Base-by-base conservation (phyloP, 805 yeast genomes). In the Yamadazyma paraphyllophila region DNA sequence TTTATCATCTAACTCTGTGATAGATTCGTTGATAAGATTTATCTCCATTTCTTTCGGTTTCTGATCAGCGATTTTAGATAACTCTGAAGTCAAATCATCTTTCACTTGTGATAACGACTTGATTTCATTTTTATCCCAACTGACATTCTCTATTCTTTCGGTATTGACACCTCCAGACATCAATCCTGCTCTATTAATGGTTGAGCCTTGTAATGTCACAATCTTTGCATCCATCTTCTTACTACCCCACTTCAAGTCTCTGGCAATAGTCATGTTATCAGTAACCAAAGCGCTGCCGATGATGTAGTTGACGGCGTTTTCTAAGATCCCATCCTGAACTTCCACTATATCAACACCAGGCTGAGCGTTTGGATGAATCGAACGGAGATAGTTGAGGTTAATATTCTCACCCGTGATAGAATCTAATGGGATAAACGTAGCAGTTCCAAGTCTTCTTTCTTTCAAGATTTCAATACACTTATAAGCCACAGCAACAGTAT, bases 351-450 rank as follows among this genome's bases (percentile, higher is more conserved):
- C 97, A 45, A 80, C 59, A 2, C 81, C 77, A n/a, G 96, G 88
- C 43, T 82, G 74, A 2, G 83, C 86, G 9, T 66, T 66, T 6
- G 68, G 69, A 40, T 76, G 74, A 17, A 82, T 54, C 27, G 77
- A 70, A 53, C 95, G 71, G 26, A 85, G 63, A 40, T 74, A 69
- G 17, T 78, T 69, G 42, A 78, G 76, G 39, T 83, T 72, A 4
- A 82, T 71, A 30, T 67, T 74, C 1, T 81, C 79, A 7, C 73
- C 77, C 12, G 58, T 52, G 27, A 94, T 82, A 1, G 90, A 76
- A 57, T 90, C 94, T 42, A 94, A 67, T 0, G 99, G 98, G 48
- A 94, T 85, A 56, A 94, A 91, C 1, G 95, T 81, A 1, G 94
- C 90, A 7, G 78, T 75, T 39, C 98, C 98, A 10, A 85, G 72